Evolutionary conservation across 192 early-diverging fungal genomes (phyloP).

Genomic region (Polychytrium aggregatum): DNA sequence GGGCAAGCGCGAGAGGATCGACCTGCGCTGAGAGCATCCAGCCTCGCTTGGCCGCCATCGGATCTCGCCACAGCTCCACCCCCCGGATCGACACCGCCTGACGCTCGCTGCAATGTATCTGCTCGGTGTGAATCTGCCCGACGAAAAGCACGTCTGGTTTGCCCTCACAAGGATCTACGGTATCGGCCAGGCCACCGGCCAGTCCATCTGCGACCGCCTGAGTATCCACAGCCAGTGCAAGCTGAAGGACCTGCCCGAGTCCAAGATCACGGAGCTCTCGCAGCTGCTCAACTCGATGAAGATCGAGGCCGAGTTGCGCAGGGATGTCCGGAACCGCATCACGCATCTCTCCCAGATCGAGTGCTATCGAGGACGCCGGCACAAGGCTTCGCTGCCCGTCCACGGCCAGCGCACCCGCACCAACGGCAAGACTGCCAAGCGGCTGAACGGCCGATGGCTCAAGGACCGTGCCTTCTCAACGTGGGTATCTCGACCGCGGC

Average conservation of each 20-base stretch:
- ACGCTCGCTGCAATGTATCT: slow-evolving; percentile 64
- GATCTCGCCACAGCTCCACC: too few relatives aligned
- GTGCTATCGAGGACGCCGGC: slow-evolving; percentile 65
- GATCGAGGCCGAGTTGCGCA: slow-evolving; percentile 54
- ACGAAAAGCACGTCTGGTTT: slow-evolving; percentile 73
- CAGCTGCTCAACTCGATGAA: slow-evolving; percentile 79
- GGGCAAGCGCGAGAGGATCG: too few relatives aligned
- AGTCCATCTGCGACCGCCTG: slow-evolving; percentile 61
- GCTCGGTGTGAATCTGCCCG: slow-evolving; percentile 90
- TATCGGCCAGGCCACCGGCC: slow-evolving; percentile 66
- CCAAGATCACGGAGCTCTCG: slow-evolving; percentile 76
- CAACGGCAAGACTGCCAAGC: slow-evolving; percentile 79
- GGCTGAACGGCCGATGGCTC: slow-evolving; percentile 53
- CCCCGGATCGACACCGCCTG: too few relatives aligned
- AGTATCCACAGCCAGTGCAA: slow-evolving; percentile 77
- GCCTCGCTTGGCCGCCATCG: too few relatives aligned
- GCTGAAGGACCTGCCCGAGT: slow-evolving; percentile 77
- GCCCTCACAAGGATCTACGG: slow-evolving; percentile 84
- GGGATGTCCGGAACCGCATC: slow-evolving; percentile 61
- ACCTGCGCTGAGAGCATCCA: too few relatives aligned
- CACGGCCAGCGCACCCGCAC: slow-evolving; percentile 79
- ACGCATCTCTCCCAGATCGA: slow-evolving; percentile 51
- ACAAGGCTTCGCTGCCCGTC: slow-evolving; percentile 79
- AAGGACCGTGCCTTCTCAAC: not conserved
- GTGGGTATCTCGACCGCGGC: too few relatives aligned